A percentile compares a stretch with the other conserved stretches of the same genome.
These are phyloP conservation scores for Chlamydomonas sp. DNA, from an alignment of 139 green algal genomes.

Conservation along the genomic window DNA sequence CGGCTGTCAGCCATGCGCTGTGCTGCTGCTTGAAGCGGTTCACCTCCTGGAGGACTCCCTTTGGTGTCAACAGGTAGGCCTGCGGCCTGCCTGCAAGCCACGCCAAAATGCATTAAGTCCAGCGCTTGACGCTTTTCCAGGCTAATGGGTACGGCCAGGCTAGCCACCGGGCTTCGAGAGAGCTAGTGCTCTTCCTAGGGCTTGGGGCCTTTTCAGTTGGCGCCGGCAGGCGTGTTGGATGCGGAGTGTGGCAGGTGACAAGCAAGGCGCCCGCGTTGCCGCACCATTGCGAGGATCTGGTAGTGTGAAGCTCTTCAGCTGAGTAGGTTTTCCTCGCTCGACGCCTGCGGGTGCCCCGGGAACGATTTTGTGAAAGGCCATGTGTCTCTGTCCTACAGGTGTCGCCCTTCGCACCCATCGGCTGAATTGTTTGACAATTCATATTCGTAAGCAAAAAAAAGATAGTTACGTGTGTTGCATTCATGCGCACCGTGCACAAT, in stretches of 20 bases:
- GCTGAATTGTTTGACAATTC: too few species aligned
- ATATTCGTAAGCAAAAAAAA: too few species aligned
- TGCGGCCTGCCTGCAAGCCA: neutral
- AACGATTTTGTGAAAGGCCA: too few species aligned
- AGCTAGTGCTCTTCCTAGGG: too few species aligned
- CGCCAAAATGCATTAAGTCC: neutral
- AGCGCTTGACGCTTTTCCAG: neutral
- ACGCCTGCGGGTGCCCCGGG: too few species aligned
- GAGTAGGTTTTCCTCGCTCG: too few species aligned
- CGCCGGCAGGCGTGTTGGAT: neutral
- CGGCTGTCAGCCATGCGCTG: conserved; percentile 27
- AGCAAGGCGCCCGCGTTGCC: neutral
- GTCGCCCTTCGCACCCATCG: too few species aligned
- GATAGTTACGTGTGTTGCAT: too few species aligned
- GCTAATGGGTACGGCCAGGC: neutral
- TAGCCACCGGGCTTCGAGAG: neutral
- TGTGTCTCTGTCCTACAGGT: too few species aligned
- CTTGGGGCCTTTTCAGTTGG: neutral
- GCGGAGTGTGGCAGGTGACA: too few species aligned
- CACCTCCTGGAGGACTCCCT: conserved; percentile 4
- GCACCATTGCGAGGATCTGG: conserved; percentile 19
- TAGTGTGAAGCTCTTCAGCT: conserved; percentile 1
- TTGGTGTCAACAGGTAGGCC: conserved; percentile 1
- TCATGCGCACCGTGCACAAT: too few species aligned
- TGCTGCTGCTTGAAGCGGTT: conserved; percentile 46